phyloP scores from a whole-genome alignment of 2,329 filamentous ascomycete genomes.

The Neofusicoccum ribis region DNA sequence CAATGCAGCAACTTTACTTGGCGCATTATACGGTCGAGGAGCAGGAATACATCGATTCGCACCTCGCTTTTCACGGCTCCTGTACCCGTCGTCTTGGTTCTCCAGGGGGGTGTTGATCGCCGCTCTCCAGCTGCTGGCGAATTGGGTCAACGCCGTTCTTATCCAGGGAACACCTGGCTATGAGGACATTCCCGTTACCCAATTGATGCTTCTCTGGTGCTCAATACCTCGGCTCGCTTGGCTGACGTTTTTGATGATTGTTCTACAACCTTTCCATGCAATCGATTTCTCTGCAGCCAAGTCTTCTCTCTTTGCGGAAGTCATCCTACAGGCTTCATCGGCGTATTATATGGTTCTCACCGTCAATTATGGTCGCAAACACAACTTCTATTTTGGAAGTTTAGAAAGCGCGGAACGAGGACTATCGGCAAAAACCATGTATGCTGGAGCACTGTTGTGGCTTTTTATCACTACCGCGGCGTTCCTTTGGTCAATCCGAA shows the following conservation, averaged over 20 bases:
- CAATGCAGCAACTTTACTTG: constrained; percentile 27
- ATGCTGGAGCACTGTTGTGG: constrained; percentile 33
- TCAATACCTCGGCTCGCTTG: constrained; percentile 33
- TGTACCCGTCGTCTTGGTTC: constrained; percentile 22
- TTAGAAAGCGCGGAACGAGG: constrained; percentile 23
- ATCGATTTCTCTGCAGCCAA: constrained; percentile 21
- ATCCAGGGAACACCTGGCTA: constrained; percentile 28
- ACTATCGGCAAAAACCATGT: constrained; percentile 30
- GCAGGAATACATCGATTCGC: constrained; percentile 3
- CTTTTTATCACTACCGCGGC: constrained; percentile 22
- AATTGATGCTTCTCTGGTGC: constrained; percentile 35
- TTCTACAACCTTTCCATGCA: constrained; percentile 20
- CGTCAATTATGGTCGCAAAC: constrained; percentile 30
- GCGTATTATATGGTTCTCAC: constrained; percentile 29
- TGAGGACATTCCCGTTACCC: constrained; percentile 25
- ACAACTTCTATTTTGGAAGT: constrained; percentile 29
- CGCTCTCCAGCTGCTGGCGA: constrained; percentile 27
- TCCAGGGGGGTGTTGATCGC: constrained; percentile 26
- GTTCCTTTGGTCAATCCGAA: constrained; percentile 19
- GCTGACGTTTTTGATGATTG: constrained; percentile 25
- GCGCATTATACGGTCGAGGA: constrained; percentile 20
- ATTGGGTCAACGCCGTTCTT: constrained; percentile 27
- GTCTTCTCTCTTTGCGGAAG: constrained; percentile 30
- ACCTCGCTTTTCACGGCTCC: constrained; percentile 1
- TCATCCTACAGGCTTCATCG: constrained; percentile 29